Percentiles rank a stretch among this genome's conserved stretches.
Evolutionary conservation across 192 early-diverging fungal genomes (phyloP).

Genomic region (Coemansia sp.): DNA sequence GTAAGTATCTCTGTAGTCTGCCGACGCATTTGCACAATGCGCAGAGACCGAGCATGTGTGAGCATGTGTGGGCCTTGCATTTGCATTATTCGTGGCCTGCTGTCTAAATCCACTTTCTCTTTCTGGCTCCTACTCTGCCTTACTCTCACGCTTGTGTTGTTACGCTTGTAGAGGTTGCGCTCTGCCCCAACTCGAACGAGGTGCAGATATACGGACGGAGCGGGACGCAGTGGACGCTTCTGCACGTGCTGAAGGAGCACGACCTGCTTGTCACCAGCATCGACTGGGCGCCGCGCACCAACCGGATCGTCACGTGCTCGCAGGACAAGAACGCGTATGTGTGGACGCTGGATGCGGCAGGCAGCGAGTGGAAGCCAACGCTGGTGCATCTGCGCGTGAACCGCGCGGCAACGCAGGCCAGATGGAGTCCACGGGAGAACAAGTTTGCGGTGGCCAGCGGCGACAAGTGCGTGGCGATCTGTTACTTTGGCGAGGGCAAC

Average conservation of each 20-base stretch:
- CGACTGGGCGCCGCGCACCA: conserved; percentile 94
- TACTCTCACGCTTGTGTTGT: background rate
- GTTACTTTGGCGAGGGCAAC: conserved; percentile 94
- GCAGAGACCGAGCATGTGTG: background rate
- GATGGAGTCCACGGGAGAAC: conserved; percentile 93
- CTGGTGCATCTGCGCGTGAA: conserved; percentile 93
- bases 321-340: conserved; percentile 99
- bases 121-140: background rate
- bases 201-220: conserved; percentile 83
- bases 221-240: conserved; percentile 61
- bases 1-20: conserved; percentile 56
- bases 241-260: conserved; percentile 82
- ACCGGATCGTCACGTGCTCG: conserved; percentile 94
- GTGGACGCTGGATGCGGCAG: conserved; percentile 74
- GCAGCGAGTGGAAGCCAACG: conserved; percentile 78
- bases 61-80: background rate
- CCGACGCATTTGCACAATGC: background rate
- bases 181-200: conserved; percentile 87
- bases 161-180: conserved; percentile 74
- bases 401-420: conserved; percentile 90
- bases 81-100: background rate
- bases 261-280: conserved; percentile 93
- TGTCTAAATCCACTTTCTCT: background rate
- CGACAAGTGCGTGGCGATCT: conserved; percentile 85
- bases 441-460: conserved; percentile 99